A percentile compares a stretch with the other conserved stretches of the same genome.
These are phyloP conservation scores for Lactarius indigo DNA, from an alignment of 768 basidiomycete genomes.

Conservation along the genomic window DNA sequence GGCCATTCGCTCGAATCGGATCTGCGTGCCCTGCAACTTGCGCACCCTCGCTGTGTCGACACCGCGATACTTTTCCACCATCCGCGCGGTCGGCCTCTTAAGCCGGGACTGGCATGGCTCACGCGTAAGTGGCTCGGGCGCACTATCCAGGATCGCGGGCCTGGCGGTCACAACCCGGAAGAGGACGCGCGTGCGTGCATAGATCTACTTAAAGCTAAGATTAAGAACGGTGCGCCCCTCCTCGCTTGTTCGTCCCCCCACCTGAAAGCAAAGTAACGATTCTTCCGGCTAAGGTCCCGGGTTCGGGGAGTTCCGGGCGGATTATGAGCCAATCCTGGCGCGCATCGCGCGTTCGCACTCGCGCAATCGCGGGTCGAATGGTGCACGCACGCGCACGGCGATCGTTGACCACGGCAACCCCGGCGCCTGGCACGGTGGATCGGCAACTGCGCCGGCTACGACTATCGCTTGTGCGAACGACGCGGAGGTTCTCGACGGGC, in stretches of 20 bases:
- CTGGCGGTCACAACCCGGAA: conserved; percentile 89
- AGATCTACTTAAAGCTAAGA: conserved; percentile 78
- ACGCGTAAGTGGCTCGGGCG: conserved; percentile 89
- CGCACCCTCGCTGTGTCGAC: conserved; percentile 86
- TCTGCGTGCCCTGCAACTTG: conserved; percentile 80
- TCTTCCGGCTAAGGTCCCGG: conserved; percentile 44
- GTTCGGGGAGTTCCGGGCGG: conserved; percentile 84
- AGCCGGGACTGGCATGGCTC: conserved; percentile 96
- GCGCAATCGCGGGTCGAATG: neutral
- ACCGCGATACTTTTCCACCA: conserved; percentile 90
- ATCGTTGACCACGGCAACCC: conserved; percentile 89
- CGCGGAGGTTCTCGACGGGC: conserved; percentile 69
- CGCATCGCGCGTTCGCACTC: conserved; percentile 57
- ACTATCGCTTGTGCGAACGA: conserved; percentile 73
- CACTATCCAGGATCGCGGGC: conserved; percentile 83
- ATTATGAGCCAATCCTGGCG: conserved; percentile 87
- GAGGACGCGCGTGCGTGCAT: conserved; percentile 91
- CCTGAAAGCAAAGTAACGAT: neutral
- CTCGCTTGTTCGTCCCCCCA: neutral
- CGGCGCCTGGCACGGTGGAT: conserved; percentile 71
- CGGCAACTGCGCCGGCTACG: conserved; percentile 60
- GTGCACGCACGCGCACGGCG: conserved; percentile 47
- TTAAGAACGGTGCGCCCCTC: conserved; percentile 55
- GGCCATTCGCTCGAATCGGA: conserved; percentile 98
- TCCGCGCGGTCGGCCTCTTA: conserved; percentile 88